Conservation (phyloP, 1,284 basidiomycete genomes). For the Pseudozyma tsukubaensis region DNA sequence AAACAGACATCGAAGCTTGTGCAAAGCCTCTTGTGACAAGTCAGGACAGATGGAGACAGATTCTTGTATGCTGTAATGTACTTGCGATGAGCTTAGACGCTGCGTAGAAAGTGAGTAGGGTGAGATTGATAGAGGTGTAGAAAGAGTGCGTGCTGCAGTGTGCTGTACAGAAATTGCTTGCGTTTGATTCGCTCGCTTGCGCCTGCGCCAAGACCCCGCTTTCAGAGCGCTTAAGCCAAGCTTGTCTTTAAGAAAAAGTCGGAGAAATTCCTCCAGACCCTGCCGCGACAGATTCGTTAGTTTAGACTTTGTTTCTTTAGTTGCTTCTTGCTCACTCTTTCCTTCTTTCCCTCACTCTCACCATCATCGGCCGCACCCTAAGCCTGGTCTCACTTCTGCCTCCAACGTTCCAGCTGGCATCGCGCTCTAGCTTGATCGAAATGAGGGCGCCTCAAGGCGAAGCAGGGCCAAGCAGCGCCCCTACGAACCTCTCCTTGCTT, state of each 20-base stretch:
- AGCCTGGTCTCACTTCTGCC: not conserved
- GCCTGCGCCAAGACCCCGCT: slow-evolving; percentile 10
- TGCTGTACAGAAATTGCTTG: slow-evolving; percentile 6
- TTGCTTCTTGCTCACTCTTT: not conserved
- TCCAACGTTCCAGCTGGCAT: not conserved
- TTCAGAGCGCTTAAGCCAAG: slow-evolving; percentile 9
- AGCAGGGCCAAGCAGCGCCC: slow-evolving; percentile 33
- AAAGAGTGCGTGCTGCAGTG: not conserved
- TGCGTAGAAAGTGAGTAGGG: too few relatives aligned
- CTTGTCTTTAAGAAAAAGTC: not conserved
- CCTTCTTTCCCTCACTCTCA: not conserved
- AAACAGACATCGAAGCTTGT: too few relatives aligned
- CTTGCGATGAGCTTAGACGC: too few relatives aligned
- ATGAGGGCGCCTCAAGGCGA: slow-evolving; percentile 11
- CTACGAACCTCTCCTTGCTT: slow-evolving; percentile 17
- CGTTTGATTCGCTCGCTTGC: slow-evolving; percentile 7
- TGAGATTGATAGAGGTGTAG: not conserved
- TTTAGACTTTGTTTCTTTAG: not conserved
- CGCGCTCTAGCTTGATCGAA: too few relatives aligned
- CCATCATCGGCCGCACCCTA: slow-evolving; percentile 2
- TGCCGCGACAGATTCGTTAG: not conserved
- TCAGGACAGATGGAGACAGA: not conserved
- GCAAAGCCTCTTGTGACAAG: too few relatives aligned
- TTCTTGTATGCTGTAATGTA: too few relatives aligned
- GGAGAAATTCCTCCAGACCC: slow-evolving; percentile 1